Base-by-base conservation (phyloP, 2,329 filamentous ascomycete genomes). In the Alternaria atra region DNA sequence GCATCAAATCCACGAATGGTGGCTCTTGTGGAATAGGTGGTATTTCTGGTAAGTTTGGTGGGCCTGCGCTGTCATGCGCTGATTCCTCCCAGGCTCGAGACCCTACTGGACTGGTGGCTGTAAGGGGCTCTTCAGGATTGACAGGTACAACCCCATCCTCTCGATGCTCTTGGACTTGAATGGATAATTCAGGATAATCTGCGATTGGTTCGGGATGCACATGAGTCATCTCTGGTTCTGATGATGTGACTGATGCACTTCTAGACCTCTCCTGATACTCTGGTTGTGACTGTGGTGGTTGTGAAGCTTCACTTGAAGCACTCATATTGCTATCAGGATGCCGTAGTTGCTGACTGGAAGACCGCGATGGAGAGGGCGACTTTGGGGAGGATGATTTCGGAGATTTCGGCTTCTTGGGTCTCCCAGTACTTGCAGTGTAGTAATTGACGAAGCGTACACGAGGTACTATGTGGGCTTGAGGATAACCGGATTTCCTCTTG, bases 391-490 rank as follows among this genome's bases (percentile, higher is more conserved):
- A 66, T 3, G 70, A 72, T 10, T 72, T 72, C 20, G 79, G 78
- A 68, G 91, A 74, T 60, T 80, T 80, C 6, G 77, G 75, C 65
- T 79, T 80, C 69, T 83, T 93, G 2, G 85, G 84, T 60, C 87
- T 84, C 4, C 93, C 93, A 9, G 90, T 90, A 66, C 91, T 93
- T n/a, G 91, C 86, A 1, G 93, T 97, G 74, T 94, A 97, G 76
- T 97, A 97, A 74, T 97, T 97, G 58, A 92, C 84, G 71, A 97
- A 97, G 15, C 93, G 86, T 10, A 95, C 86, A 53, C 90, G 83
- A 2, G 82, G 80, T 2, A 81, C 80, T 65, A 63, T 72, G 47
- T 52, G 69, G 52, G 67, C 65, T 23, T 61, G 70, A n/a, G 66
- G 75, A 68, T 72, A 73, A 37, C 60, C 73, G 34, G 66, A 73